These are phyloP conservation scores for Gossypium longicalyx DNA, from an alignment of 345 rosid species.

Conservation along the genomic window DNA sequence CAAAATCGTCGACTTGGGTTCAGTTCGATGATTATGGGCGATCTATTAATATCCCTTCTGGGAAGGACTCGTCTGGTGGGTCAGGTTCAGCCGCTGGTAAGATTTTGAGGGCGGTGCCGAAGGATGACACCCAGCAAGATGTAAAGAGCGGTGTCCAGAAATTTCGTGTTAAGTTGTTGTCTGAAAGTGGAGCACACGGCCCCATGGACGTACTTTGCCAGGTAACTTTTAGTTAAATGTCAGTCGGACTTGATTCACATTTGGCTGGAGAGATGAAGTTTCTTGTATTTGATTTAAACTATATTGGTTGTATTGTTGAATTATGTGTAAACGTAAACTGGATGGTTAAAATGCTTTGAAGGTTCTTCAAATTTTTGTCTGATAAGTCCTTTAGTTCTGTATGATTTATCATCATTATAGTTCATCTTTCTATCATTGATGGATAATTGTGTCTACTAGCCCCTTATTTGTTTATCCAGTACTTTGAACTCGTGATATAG, in stretches of 20 bases:
- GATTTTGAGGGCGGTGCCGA: slow-evolving; percentile 90
- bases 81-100: slow-evolving; percentile 44
- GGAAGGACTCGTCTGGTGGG: slow-evolving; percentile 42
- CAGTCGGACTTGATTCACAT: background rate
- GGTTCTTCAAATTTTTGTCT: background rate
- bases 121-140: slow-evolving; percentile 78
- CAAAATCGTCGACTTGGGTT: slow-evolving; percentile 67
- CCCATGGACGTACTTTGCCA: slow-evolving; percentile 93
- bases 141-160: slow-evolving; percentile 85
- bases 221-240: slow-evolving; percentile 32
- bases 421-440: background rate
- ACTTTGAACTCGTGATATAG: background rate
- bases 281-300: background rate
- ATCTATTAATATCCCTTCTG: slow-evolving; percentile 55
- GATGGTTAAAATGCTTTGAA: slow-evolving; percentile 6
- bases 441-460: background rate
- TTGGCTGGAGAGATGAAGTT: background rate
- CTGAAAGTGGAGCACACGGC: slow-evolving; percentile 81
- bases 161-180: slow-evolving; percentile 82
- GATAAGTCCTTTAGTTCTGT: background rate
- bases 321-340: background rate
- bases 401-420: background rate
- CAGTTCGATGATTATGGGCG: slow-evolving; percentile 93
- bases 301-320: slow-evolving; percentile 6
- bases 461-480: background rate